Evolutionary conservation across 2,329 filamentous ascomycete species (phyloP).

Genomic region (Fusarium nurragi): DNA sequence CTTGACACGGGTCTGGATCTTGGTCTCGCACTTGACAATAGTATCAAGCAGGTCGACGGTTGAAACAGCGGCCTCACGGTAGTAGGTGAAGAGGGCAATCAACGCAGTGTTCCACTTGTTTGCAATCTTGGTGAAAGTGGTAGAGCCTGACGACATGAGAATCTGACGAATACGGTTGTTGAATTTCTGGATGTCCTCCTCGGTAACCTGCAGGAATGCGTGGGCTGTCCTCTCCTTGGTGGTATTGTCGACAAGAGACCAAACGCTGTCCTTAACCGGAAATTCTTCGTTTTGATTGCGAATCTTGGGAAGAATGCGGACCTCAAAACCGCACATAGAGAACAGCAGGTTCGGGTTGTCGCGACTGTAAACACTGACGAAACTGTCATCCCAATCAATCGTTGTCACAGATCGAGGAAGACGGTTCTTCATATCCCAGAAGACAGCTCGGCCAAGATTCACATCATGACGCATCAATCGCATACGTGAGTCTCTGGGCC

Average conservation of each 20-base stretch:
- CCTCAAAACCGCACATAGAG: conserved; percentile 98
- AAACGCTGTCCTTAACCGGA: conserved; percentile 96
- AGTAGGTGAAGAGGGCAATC: conserved; percentile 98
- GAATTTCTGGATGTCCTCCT: conserved; percentile 98
- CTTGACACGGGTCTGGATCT: conserved; percentile 98
- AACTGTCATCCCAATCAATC: conserved; percentile 99
- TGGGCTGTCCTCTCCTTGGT: conserved; percentile 97
- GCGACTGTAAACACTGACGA: conserved; percentile 95
- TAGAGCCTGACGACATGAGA: conserved; percentile 98
- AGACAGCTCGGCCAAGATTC: conserved; percentile 94
- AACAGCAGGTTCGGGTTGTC: conserved; percentile 98
- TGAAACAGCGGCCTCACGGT: conserved; percentile 95
- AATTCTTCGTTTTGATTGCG: conserved; percentile 97
- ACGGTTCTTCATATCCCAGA: conserved; percentile 99
- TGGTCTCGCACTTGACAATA: conserved; percentile 99
- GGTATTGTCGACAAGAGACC: conserved; percentile 95
- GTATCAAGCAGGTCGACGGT: conserved; percentile 94
- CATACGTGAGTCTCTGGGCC: conserved; percentile 98
- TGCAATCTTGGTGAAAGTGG: conserved; percentile 99
- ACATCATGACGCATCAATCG: conserved; percentile 98
- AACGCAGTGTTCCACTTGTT: conserved; percentile 99
- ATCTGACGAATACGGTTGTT: conserved; percentile 99
- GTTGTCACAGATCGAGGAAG: conserved; percentile 94
- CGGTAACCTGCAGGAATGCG: conserved; percentile 96
- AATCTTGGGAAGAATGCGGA: conserved; percentile 93